Percentiles rank a stretch among this genome's conserved stretches.
Evolutionary conservation across 495 filamentous ascomycete genomes (phyloP).

Genomic region (Aspergillus nanangensis): DNA sequence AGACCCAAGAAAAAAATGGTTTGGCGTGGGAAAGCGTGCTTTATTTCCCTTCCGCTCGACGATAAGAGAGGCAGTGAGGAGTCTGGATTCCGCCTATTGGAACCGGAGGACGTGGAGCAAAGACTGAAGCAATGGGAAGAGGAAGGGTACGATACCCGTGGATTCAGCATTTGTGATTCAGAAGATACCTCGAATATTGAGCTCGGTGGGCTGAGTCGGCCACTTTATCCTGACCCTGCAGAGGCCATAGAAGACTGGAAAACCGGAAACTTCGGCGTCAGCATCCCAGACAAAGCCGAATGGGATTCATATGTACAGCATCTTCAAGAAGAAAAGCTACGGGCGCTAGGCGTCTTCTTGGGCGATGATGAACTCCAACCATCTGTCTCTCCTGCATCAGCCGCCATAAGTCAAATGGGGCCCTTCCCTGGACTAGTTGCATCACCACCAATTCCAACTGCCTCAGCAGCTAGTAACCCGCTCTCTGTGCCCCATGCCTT

Average conservation of each 20-base stretch:
- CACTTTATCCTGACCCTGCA: constrained; percentile 63
- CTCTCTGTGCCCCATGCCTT: constrained; percentile 34
- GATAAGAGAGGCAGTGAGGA: constrained; percentile 57
- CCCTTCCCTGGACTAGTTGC: constrained; percentile 57
- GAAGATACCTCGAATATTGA: constrained; percentile 28
- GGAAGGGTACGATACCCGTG: constrained; percentile 68
- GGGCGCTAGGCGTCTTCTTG: constrained; percentile 79
- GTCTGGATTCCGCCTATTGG: constrained; percentile 55
- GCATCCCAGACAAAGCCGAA: constrained; percentile 69
- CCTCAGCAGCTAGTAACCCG: constrained; percentile 40
- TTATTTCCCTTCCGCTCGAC: constrained; percentile 66
- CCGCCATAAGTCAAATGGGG: constrained; percentile 54
- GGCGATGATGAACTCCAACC: constrained; percentile 64
- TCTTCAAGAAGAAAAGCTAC: constrained; percentile 83
- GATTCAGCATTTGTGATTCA: constrained; percentile 59
- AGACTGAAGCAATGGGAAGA: constrained; percentile 67
- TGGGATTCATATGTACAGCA: constrained; percentile 82
- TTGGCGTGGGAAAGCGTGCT: constrained; percentile 71
- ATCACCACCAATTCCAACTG: constrained; percentile 47
- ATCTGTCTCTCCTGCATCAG: constrained; percentile 72
- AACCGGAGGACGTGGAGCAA: constrained; percentile 53
- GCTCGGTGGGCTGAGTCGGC: constrained; percentile 59
- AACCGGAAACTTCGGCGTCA: constrained; percentile 52
- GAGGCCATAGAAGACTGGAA: constrained; percentile 54
- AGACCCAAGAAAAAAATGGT: constrained; percentile 39